A percentile compares a stretch with the other conserved stretches of the same genome.
Evolutionary conservation across 2,329 filamentous ascomycete genomes (phyloP).

Genomic region (Cercospora canescens): DNA sequence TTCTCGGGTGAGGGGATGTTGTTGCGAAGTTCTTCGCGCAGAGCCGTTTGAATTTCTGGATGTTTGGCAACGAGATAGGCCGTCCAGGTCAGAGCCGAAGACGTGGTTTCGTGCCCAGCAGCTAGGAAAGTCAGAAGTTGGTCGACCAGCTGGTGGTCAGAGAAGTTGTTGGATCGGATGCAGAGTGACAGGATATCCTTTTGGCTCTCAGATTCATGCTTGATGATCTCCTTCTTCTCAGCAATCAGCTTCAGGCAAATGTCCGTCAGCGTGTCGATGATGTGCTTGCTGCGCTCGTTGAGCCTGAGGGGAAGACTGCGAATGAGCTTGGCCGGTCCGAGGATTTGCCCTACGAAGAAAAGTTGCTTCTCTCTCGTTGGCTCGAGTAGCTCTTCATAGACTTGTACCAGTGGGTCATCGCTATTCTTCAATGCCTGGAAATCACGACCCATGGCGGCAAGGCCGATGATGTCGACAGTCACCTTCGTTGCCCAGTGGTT

Average conservation of each 20-base stretch:
- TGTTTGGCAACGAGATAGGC: slow-evolving; percentile 68
- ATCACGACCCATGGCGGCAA: slow-evolving; percentile 47
- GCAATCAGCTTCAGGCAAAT: slow-evolving; percentile 50
- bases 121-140: slow-evolving; percentile 59
- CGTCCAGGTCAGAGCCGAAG: slow-evolving; percentile 74
- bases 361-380: slow-evolving; percentile 50
- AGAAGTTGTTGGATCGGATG: slow-evolving; percentile 55
- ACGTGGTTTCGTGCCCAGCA: slow-evolving; percentile 72
- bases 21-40: slow-evolving; percentile 67
- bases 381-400: slow-evolving; percentile 47
- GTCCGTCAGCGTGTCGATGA: slow-evolving; percentile 38
- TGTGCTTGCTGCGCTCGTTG: slow-evolving; percentile 36
- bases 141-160: slow-evolving; percentile 54
- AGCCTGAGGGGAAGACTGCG: slow-evolving; percentile 49
- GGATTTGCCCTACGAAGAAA: slow-evolving; percentile 44
- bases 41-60: slow-evolving; percentile 63
- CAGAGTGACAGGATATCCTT: slow-evolving; percentile 51
- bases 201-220: slow-evolving; percentile 32
- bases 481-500: slow-evolving; percentile 47
- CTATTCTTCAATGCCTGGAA: slow-evolving; percentile 43
- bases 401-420: slow-evolving; percentile 44
- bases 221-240: slow-evolving; percentile 48
- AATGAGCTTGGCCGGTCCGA: slow-evolving; percentile 42
- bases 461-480: slow-evolving; percentile 49
- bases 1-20: slow-evolving; percentile 53